Percentiles rank a stretch among this genome's conserved stretches.
Conservation (phyloP, 805 yeast species). For the Aciculoconidium aculeatum region DNA sequence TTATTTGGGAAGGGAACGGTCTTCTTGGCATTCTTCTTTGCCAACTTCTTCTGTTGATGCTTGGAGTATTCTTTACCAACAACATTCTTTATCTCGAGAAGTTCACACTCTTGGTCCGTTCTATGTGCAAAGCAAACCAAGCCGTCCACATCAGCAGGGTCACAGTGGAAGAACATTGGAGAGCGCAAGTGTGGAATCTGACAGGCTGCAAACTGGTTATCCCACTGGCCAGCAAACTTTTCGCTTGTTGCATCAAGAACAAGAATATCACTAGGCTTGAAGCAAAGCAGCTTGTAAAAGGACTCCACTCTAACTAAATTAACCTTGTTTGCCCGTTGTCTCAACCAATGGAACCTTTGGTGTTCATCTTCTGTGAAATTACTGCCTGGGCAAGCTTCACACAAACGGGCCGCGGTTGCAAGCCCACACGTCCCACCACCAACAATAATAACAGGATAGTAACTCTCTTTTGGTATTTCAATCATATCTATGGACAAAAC, state of each 20-base stretch:
- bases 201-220: constrained; percentile 36
- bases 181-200: constrained; percentile 38
- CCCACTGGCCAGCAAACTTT: constrained; percentile 38
- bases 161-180: constrained; percentile 46
- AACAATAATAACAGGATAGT: constrained; percentile 32
- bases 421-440: constrained; percentile 45
- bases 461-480: constrained; percentile 14
- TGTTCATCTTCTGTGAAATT: constrained; percentile 43
- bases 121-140: constrained; percentile 37
- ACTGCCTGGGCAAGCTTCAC: constrained; percentile 38
- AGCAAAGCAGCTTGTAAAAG: constrained; percentile 12
- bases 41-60: constrained; percentile 31
- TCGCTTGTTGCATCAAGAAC: constrained; percentile 32
- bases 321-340: constrained; percentile 24
- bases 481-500: not conserved
- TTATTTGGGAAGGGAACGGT: constrained; percentile 14
- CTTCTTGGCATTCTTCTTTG: constrained; percentile 13
- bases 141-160: constrained; percentile 40
- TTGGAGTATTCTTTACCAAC: constrained; percentile 41
- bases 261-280: constrained; percentile 23
- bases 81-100: constrained; percentile 37
- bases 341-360: constrained; percentile 42
- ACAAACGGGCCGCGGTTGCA: constrained; percentile 35
- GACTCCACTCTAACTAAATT: constrained; percentile 11
- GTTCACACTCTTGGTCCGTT: constrained; percentile 20